Conservation (phyloP, 2,329 filamentous ascomycete genomes). For the Calonectria leucothoes region DNA sequence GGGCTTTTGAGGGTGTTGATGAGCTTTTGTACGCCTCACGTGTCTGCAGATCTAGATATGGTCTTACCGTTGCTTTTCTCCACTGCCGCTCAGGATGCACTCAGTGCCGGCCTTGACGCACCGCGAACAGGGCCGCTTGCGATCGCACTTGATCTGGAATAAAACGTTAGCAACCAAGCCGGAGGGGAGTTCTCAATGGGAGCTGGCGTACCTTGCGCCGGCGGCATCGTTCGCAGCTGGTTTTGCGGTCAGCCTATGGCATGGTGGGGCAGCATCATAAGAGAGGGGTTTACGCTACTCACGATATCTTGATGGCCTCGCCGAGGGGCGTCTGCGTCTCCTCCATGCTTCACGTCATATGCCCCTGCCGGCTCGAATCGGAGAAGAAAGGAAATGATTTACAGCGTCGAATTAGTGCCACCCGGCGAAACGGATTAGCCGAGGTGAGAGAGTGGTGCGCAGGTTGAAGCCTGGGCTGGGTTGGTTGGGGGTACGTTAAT, state of each 20-base stretch:
- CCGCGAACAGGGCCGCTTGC: constrained; percentile 61
- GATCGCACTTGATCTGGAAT: constrained; percentile 63
- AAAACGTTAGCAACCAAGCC: constrained; percentile 19
- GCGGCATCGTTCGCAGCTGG: constrained; percentile 57
- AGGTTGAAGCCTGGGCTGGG: constrained; percentile 28
- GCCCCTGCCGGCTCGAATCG: background rate
- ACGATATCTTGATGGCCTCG: constrained; percentile 52
- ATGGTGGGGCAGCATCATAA: constrained; percentile 7
- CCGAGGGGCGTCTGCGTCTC: constrained; percentile 50
- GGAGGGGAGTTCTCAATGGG: background rate
- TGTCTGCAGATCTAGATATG: background rate
- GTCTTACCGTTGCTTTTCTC: constrained; percentile 55
- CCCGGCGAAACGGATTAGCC: constrained; percentile 9
- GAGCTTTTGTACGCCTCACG: background rate
- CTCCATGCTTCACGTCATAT: constrained; percentile 38
- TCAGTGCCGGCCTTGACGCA: constrained; percentile 56
- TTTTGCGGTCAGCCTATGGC: constrained; percentile 11
- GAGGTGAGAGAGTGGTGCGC: constrained; percentile 4
- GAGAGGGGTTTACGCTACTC: constrained; percentile 32
- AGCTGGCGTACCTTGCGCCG: constrained; percentile 52
- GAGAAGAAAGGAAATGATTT: background rate
- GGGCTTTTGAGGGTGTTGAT: constrained; percentile 46
- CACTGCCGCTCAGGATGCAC: constrained; percentile 53
- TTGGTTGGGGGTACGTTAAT: constrained; percentile 1
- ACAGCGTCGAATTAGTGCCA: background rate